A percentile compares a stretch with the other conserved stretches of the same genome.
Conservation (phyloP, 2,329 filamentous ascomycete genomes). For the Penicillium sp. region DNA sequence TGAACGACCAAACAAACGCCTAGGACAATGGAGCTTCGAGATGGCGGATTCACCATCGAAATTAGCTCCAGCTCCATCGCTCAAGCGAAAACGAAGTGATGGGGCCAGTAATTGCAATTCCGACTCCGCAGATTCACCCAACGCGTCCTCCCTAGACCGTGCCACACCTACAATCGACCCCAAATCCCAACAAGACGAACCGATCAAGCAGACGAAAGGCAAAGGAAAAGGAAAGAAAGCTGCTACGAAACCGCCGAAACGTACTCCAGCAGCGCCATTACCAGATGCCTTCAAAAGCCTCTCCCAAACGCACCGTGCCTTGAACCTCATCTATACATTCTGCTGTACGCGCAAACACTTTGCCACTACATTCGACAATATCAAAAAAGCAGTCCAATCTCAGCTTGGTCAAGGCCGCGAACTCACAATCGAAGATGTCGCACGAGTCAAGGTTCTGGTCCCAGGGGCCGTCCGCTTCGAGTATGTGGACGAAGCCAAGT, state of each 20-base stretch:
- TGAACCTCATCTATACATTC: slow-evolving; percentile 94
- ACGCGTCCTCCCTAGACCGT: slow-evolving; percentile 17
- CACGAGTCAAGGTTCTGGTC: slow-evolving; percentile 74
- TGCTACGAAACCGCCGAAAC: slow-evolving; percentile 16
- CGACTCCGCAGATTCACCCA: slow-evolving; percentile 1
- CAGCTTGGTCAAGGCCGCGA: slow-evolving; percentile 67
- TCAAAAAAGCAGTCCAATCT: slow-evolving; percentile 79
- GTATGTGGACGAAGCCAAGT: slow-evolving; percentile 80
- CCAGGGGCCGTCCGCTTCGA: slow-evolving; percentile 78
- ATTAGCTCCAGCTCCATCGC: neutral
- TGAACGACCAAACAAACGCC: neutral
- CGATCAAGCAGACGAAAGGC: neutral
- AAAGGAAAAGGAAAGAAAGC: slow-evolving; percentile 12
- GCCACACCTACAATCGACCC: neutral
- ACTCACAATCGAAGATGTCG: slow-evolving; percentile 75
- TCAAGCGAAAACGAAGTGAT: slow-evolving; percentile 24
- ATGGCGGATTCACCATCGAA: slow-evolving; percentile 22
- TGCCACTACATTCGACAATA: slow-evolving; percentile 86
- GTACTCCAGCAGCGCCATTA: slow-evolving; percentile 60
- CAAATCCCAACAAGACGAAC: neutral
- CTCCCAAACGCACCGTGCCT: slow-evolving; percentile 74
- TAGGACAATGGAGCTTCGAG: slow-evolving; percentile 21
- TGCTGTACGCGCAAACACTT: slow-evolving; percentile 91
- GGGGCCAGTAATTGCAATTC: slow-evolving; percentile 1
- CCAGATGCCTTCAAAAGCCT: slow-evolving; percentile 72